These are phyloP conservation scores for Brasenia schreberi DNA, from an alignment of 164 flowering plant species.

Conservation along the genomic window DNA sequence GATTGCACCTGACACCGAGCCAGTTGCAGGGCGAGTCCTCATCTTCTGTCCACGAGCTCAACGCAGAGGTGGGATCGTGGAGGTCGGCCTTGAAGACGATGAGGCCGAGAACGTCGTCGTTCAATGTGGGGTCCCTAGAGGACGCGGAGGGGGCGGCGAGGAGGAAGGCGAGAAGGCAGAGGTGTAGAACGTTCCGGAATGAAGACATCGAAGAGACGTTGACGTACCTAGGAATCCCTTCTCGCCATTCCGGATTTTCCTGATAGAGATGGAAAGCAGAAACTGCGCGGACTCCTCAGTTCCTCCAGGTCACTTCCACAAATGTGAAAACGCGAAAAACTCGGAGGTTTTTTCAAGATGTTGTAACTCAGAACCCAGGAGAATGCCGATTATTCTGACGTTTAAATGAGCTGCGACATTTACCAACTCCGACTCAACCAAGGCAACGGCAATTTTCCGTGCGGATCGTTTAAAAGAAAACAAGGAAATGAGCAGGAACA, in stretches of 20 bases:
- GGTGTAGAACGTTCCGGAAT: neutral
- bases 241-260: neutral
- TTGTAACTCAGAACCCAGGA: neutral
- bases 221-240: neutral
- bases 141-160: conserved; percentile 7
- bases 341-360: neutral
- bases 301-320: neutral
- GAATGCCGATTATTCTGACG: neutral
- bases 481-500: too few species aligned
- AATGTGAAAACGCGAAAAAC: neutral
- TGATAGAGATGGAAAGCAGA: neutral
- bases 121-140: conserved; percentile 46
- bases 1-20: conserved; percentile 64
- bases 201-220: neutral
- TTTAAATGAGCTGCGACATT: too few species aligned
- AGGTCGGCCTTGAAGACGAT: conserved; percentile 83
- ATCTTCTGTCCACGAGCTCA: conserved; percentile 75
- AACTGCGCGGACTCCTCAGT: too few species aligned
- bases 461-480: too few species aligned
- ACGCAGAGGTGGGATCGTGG: conserved; percentile 47
- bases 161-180: conserved; percentile 5
- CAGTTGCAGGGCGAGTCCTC: conserved; percentile 68
- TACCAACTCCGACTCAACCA: too few species aligned
- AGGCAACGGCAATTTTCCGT: too few species aligned
- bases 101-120: conserved; percentile 77